Percentiles rank a stretch among this genome's conserved stretches.
These are phyloP conservation scores for Cystobasidium slooffiae DNA, from an alignment of 1,284 basidiomycete species.

Conservation along the genomic window DNA sequence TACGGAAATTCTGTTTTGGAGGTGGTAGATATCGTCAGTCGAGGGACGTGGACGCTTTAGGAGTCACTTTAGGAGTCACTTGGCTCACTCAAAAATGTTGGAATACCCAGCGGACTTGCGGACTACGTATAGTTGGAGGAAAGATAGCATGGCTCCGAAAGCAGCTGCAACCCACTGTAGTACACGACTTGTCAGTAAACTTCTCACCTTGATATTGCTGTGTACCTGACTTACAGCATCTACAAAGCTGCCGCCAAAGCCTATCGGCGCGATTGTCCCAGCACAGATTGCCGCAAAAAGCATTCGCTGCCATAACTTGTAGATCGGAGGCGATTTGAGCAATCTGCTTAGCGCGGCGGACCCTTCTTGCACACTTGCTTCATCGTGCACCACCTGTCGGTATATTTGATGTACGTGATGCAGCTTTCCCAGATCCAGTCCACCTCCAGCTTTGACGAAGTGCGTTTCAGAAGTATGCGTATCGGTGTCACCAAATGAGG, in stretches of 20 bases:
- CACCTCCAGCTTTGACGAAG: conserved; percentile 74
- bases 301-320: conserved; percentile 62
- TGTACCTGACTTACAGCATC: conserved; percentile 62
- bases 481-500: conserved; percentile 52
- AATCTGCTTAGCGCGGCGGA: conserved; percentile 66
- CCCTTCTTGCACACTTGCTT: conserved; percentile 69
- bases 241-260: conserved; percentile 76
- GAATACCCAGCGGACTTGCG: conserved; percentile 80
- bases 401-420: conserved; percentile 75
- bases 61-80: conserved; percentile 9
- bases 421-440: conserved; percentile 72
- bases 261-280: conserved; percentile 68
- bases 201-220: not conserved
- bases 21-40: conserved; percentile 12
- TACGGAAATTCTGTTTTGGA: conserved; percentile 68
- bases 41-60: not conserved
- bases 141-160: conserved; percentile 72
- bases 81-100: conserved; percentile 81
- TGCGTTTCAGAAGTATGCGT: conserved; percentile 69
- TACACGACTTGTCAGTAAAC: not conserved
- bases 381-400: conserved; percentile 75
- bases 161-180: conserved; percentile 68
- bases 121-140: conserved; percentile 74
- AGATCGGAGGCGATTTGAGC: conserved; percentile 61
- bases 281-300: conserved; percentile 69